A percentile compares a stretch with the other conserved stretches of the same genome.
phyloP scores from a whole-genome alignment of 768 basidiomycete genomes.

The Rubroboletus pulcherrimus region DNA sequence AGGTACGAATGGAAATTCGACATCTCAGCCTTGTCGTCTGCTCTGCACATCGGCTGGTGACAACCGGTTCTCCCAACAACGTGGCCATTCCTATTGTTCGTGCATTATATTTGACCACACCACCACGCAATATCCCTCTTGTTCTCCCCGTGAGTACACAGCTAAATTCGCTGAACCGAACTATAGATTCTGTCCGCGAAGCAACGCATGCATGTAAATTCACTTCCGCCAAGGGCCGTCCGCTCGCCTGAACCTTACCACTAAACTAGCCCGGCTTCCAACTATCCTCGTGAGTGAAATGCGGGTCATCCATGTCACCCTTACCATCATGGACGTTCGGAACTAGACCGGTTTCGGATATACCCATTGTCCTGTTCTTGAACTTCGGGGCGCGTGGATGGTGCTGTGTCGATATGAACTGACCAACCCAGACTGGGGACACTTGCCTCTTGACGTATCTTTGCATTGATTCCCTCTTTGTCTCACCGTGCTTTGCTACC shows the following conservation, averaged over 20 bases:
- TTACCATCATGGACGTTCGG: conserved; percentile 18
- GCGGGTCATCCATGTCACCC: conserved; percentile 12
- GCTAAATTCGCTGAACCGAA: not conserved
- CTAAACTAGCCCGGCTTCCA: conserved; percentile 1
- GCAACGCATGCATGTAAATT: conserved; percentile 9
- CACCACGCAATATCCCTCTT: not conserved
- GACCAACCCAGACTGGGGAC: conserved; percentile 3
- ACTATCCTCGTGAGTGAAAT: conserved; percentile 12
- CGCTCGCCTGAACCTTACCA: conserved; percentile 10
- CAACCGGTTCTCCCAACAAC: conserved; percentile 19
- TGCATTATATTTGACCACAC: conserved; percentile 11
- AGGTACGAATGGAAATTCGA: conserved; percentile 30
- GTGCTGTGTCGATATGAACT: conserved; percentile 19
- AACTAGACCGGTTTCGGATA: conserved; percentile 37
- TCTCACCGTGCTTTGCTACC: conserved; percentile 27
- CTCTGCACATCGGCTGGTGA: not conserved
- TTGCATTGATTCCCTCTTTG: conserved; percentile 12
- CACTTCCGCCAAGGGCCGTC: conserved; percentile 14
- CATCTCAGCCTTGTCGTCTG: not conserved
- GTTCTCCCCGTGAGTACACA: conserved; percentile 15
- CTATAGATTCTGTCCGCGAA: conserved; percentile 3
- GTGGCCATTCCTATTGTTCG: conserved; percentile 27
- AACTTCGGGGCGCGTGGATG: conserved; percentile 15
- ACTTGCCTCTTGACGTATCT: conserved; percentile 18
- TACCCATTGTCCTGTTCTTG: conserved; percentile 30